phyloP scores from a whole-genome alignment of 768 basidiomycete genomes.

The Tricholoma furcatifolium region DNA sequence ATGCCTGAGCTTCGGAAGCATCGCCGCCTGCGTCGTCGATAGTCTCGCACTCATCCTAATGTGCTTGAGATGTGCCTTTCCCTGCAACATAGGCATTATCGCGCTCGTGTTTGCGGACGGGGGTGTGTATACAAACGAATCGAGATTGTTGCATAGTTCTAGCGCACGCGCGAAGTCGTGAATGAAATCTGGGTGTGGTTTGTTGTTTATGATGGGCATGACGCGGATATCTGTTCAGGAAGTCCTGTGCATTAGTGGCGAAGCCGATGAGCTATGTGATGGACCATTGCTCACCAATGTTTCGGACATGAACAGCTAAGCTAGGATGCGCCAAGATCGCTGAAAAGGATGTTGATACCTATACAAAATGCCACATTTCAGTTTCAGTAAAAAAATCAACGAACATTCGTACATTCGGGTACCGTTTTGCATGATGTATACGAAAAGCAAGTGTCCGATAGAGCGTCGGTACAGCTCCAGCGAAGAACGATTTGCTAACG shows the following conservation, averaged over 20 bases:
- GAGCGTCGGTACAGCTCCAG: conserved; percentile 60
- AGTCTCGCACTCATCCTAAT: conserved; percentile 54
- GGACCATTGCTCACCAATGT: conserved; percentile 53
- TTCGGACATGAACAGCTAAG: conserved; percentile 57
- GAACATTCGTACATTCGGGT: conserved; percentile 41
- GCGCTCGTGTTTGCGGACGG: conserved; percentile 40
- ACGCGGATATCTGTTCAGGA: conserved; percentile 57
- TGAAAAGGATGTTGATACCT: conserved; percentile 61
- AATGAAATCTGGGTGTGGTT: conserved; percentile 47
- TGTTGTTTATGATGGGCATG: conserved; percentile 39
- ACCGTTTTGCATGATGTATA: conserved; percentile 55
- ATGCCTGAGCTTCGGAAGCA: conserved; percentile 36
- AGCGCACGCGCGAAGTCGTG: conserved; percentile 50
- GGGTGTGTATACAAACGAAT: conserved; percentile 54
- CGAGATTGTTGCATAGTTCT: conserved; percentile 48
- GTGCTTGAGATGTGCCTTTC: conserved; percentile 42
- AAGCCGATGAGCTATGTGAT: background rate
- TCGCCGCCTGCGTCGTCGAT: conserved; percentile 46
- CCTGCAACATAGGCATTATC: conserved; percentile 45
- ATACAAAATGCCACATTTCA: conserved; percentile 7
- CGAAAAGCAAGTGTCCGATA: conserved; percentile 60
- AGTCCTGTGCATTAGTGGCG: background rate
- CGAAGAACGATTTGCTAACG: conserved; percentile 65
- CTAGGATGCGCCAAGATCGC: conserved; percentile 50
- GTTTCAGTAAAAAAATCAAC: background rate